Evolutionary conservation across 768 basidiomycete species (phyloP).

Genomic region (Rhizopogon roseolus): DNA sequence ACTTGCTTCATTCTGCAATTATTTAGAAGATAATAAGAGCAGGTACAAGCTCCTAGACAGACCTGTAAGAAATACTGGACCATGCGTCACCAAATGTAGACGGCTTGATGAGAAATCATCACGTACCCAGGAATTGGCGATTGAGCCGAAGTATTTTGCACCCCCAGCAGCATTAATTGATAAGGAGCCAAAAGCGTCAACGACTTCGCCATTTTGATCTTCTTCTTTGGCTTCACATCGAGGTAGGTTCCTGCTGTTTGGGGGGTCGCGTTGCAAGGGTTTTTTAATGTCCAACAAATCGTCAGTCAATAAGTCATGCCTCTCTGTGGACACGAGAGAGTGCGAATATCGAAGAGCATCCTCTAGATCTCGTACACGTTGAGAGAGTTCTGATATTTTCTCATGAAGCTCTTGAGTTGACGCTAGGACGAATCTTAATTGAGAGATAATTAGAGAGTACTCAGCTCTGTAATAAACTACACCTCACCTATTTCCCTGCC

Average conservation of each 20-base stretch:
- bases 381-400: slow-evolving; percentile 71
- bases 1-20: slow-evolving; percentile 49
- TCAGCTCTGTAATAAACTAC: background rate
- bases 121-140: slow-evolving; percentile 73
- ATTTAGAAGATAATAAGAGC: slow-evolving; percentile 8
- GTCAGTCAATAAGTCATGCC: slow-evolving; percentile 64
- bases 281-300: slow-evolving; percentile 74
- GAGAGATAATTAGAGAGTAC: slow-evolving; percentile 1
- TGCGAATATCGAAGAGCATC: slow-evolving; percentile 64
- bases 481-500: slow-evolving; percentile 71
- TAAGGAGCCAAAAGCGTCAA: slow-evolving; percentile 79
- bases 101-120: background rate
- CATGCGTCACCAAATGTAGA: slow-evolving; percentile 2
- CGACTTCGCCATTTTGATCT: slow-evolving; percentile 59
- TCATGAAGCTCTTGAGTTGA: slow-evolving; percentile 80
- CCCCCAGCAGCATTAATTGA: slow-evolving; percentile 68
- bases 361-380: slow-evolving; percentile 72
- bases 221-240: slow-evolving; percentile 50
- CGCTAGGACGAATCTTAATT: slow-evolving; percentile 67
- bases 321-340: slow-evolving; percentile 48
- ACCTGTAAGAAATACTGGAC: slow-evolving; percentile 73
- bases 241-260: slow-evolving; percentile 33
- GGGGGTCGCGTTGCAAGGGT: slow-evolving; percentile 66
- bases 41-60: slow-evolving; percentile 13
- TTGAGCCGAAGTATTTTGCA: slow-evolving; percentile 73